These are phyloP conservation scores for Monosporozyma siamensis DNA, from an alignment of 805 yeast genomes.

Conservation along the genomic window DNA sequence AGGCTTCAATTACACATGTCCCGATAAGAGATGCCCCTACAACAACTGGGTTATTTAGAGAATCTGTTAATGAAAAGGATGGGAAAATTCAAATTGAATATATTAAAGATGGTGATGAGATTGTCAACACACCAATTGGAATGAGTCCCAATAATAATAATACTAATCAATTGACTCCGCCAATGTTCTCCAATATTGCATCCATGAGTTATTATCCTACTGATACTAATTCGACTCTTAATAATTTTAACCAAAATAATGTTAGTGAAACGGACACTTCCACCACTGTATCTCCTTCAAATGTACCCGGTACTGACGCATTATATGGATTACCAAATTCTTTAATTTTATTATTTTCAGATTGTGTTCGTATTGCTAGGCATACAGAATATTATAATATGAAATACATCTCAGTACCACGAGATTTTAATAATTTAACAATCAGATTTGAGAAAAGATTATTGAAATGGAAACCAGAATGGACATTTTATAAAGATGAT, in stretches of 20 bases:
- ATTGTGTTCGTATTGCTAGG: conserved; percentile 58
- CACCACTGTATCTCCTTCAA: conserved; percentile 34
- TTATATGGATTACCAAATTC: conserved; percentile 81
- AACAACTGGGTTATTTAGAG: conserved; percentile 15
- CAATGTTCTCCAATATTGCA: conserved; percentile 37
- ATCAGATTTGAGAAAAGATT: conserved; percentile 41
- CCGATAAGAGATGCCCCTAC: conserved; percentile 3
- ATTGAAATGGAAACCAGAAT: conserved; percentile 63
- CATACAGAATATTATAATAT: conserved; percentile 43
- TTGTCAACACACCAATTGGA: not conserved
- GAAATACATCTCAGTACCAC: conserved; percentile 18
- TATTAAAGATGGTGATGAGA: conserved; percentile 9
- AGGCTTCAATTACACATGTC: no score
- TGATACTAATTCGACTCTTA: conserved; percentile 19
- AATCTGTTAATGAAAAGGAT: conserved; percentile 34
- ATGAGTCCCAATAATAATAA: not conserved
- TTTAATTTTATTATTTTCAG: conserved; percentile 59
- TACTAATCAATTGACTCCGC: conserved; percentile 12
- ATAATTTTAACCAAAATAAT: no score
- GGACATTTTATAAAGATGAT: conserved; percentile 43
- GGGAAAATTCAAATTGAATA: conserved; percentile 43
- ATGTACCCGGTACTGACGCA: conserved; percentile 64
- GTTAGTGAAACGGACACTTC: no score
- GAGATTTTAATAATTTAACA: conserved; percentile 17
- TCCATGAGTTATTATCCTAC: conserved; percentile 29